Conservation (phyloP, 768 basidiomycete species). For the Podaxis pistillaris region DNA sequence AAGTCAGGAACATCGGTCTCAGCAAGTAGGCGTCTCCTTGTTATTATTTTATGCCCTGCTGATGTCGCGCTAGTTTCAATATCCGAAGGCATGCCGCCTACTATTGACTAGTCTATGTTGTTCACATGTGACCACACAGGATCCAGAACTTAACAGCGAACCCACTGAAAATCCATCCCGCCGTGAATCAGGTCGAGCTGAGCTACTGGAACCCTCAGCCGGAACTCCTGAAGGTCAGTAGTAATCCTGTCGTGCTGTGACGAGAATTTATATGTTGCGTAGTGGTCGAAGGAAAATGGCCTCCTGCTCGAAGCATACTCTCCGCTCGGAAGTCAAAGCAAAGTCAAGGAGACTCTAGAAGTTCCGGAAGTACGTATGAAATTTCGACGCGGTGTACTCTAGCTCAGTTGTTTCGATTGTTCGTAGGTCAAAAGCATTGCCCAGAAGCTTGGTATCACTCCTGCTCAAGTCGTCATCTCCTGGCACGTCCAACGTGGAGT, state of each 20-base stretch:
- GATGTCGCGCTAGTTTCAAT: slow-evolving; percentile 48
- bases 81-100: slow-evolving; percentile 39
- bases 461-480: slow-evolving; percentile 71
- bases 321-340: slow-evolving; percentile 62
- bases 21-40: slow-evolving; percentile 56
- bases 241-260: not conserved
- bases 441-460: slow-evolving; percentile 62
- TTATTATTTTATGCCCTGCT: not conserved
- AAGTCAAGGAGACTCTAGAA: slow-evolving; percentile 56
- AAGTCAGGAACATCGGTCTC: slow-evolving; percentile 76
- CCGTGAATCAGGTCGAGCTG: slow-evolving; percentile 79
- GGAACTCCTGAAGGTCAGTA: slow-evolving; percentile 59
- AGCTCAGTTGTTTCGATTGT: not conserved
- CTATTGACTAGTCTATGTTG: not conserved
- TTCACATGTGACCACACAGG: slow-evolving; percentile 28
- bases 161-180: slow-evolving; percentile 57
- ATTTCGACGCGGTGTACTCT: not conserved
- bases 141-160: slow-evolving; percentile 63
- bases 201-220: slow-evolving; percentile 78
- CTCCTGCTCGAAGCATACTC: slow-evolving; percentile 76
- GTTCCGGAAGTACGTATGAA: slow-evolving; percentile 46
- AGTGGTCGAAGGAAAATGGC: slow-evolving; percentile 69
- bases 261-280: not conserved
- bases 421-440: slow-evolving; percentile 55
- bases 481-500: slow-evolving; percentile 81